phyloP scores from a whole-genome alignment of 2,329 filamentous ascomycete species.

The Aspergillus viridinutans region DNA sequence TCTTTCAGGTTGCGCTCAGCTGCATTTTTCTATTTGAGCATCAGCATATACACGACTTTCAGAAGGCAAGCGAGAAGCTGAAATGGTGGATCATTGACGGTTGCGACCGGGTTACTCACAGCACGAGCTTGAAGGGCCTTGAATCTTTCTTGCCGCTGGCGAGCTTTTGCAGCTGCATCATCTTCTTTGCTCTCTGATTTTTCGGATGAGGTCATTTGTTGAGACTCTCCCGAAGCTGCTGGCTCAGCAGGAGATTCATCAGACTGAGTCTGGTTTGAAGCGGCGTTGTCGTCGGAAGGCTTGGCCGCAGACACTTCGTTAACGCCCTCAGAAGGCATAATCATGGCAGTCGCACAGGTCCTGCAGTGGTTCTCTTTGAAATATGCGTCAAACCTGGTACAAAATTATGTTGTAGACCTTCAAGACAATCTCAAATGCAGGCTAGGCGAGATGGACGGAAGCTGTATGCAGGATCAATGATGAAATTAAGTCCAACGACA shows the following conservation, averaged over 20 bases:
- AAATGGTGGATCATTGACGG: neutral
- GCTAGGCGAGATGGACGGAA: neutral
- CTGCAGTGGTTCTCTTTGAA: neutral
- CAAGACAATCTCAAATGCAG: neutral
- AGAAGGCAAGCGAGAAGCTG: neutral
- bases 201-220: constrained; percentile 4
- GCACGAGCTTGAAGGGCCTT: constrained; percentile 80
- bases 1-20: constrained; percentile 68
- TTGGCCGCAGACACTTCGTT: constrained; percentile 8
- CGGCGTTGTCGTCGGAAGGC: constrained; percentile 10
- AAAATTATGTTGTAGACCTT: neutral
- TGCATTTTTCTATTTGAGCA: constrained; percentile 35
- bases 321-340: constrained; percentile 12
- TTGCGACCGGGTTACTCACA: constrained; percentile 29
- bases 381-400: neutral
- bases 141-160: constrained; percentile 75
- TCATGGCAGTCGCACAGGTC: neutral
- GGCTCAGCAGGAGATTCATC: constrained; percentile 8
- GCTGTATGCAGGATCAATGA: neutral
- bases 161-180: constrained; percentile 28
- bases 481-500: neutral
- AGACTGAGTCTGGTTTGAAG: constrained; percentile 6
- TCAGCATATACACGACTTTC: constrained; percentile 14
- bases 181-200: constrained; percentile 14
- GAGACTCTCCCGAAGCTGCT: constrained; percentile 2